Evolutionary conservation across 306 rosid genomes (phyloP).

Genomic region (Vigna angularis): DNA sequence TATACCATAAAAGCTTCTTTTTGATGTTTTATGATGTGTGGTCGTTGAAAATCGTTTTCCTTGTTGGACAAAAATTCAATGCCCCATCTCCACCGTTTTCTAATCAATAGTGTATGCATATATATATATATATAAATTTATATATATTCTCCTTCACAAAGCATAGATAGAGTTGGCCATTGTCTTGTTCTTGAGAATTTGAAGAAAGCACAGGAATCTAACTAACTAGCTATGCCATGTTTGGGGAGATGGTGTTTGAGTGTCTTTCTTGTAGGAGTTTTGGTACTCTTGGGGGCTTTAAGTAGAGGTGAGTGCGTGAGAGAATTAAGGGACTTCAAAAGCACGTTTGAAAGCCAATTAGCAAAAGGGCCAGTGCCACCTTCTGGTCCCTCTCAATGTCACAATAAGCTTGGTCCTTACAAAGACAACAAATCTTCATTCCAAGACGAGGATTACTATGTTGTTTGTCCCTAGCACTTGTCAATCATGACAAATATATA

Average conservation of each 20-base stretch:
- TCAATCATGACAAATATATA: too few relatives aligned
- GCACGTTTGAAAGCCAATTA: slow-evolving; percentile 48
- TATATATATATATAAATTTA: background rate
- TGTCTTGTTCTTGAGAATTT: slow-evolving; percentile 13
- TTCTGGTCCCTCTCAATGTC: slow-evolving; percentile 79
- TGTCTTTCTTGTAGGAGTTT: slow-evolving; percentile 35
- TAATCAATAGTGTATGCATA: background rate
- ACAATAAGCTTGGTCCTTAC: slow-evolving; percentile 59
- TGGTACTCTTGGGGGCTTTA: slow-evolving; percentile 45
- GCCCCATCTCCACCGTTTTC: slow-evolving; percentile 8
- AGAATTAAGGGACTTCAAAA: slow-evolving; percentile 52
- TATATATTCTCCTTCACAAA: slow-evolving; percentile 8
- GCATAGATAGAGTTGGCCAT: background rate
- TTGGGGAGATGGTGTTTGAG: slow-evolving; percentile 38
- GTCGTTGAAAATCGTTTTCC: slow-evolving; percentile 30
- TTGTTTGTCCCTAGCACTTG: slow-evolving; percentile 53
- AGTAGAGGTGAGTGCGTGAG: slow-evolving; percentile 50
- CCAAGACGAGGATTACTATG: slow-evolving; percentile 42
- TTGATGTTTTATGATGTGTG: background rate
- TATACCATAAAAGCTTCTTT: too few relatives aligned
- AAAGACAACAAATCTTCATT: slow-evolving; percentile 37
- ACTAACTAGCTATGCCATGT: slow-evolving; percentile 33
- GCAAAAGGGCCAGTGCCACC: slow-evolving; percentile 79
- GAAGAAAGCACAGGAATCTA: background rate
- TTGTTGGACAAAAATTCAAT: slow-evolving; percentile 35